phyloP scores from a whole-genome alignment of 768 basidiomycete species.

The Melanogaster broomeanus region DNA sequence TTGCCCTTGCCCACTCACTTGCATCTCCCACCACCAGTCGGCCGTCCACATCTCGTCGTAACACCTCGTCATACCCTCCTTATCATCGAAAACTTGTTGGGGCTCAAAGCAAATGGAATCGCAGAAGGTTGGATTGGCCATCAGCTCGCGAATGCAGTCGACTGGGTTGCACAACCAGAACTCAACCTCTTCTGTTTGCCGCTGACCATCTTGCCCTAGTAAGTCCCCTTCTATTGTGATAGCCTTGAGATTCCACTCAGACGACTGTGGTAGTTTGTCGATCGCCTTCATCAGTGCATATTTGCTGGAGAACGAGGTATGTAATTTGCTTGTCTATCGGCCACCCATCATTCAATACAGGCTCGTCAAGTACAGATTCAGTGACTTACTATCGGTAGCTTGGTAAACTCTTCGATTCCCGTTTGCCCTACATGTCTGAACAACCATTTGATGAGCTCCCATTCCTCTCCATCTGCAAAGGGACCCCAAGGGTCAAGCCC shows the following conservation, averaged over 20 bases:
- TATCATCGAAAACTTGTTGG: not conserved
- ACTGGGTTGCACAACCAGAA: conserved; percentile 26
- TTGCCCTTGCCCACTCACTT: conserved; percentile 6
- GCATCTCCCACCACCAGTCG: conserved; percentile 19
- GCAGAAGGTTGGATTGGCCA: conserved; percentile 25
- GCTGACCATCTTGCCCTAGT: conserved; percentile 4
- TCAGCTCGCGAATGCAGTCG: conserved; percentile 25
- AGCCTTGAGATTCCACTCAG: not conserved
- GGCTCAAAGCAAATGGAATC: conserved; percentile 2
- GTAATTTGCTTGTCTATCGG: not conserved
- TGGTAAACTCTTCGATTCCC: conserved; percentile 18
- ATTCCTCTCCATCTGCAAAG: conserved; percentile 14
- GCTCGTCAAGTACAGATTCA: not conserved
- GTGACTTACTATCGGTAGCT: conserved; percentile 23
- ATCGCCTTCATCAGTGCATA: not conserved
- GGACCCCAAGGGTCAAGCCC: conserved; percentile 6
- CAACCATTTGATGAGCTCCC: conserved; percentile 21
- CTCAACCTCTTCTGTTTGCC: conserved; percentile 13
- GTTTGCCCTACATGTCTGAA: conserved; percentile 17
- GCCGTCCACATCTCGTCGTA: conserved; percentile 16
- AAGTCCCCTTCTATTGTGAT: not conserved
- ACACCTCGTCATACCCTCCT: conserved; percentile 10
- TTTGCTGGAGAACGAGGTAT: not conserved
- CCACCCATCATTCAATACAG: not conserved
- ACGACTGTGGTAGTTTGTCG: not conserved